Evolutionary conservation across 306 rosid species (phyloP).

Genomic region (Prunus armeniaca): DNA sequence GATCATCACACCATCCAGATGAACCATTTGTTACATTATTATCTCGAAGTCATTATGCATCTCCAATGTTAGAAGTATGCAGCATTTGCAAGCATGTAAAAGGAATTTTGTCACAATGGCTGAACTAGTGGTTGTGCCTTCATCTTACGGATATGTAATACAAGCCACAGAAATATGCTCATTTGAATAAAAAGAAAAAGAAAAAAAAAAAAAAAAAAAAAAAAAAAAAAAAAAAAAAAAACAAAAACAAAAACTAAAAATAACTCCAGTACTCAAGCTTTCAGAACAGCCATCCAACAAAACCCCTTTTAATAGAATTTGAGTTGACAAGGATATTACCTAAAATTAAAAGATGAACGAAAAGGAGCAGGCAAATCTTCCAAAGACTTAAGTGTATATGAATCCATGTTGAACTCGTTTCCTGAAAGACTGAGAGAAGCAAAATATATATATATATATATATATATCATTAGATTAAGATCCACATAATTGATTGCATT

Average conservation of each 20-base stretch:
- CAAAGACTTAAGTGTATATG: slow-evolving; percentile 74
- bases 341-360: slow-evolving; percentile 76
- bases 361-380: slow-evolving; percentile 73
- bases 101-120: not conserved
- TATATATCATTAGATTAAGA: not conserved
- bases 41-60: not conserved
- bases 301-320: slow-evolving; percentile 8
- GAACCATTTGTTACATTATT: not conserved
- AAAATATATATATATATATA: not conserved
- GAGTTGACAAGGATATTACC: slow-evolving; percentile 40
- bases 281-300: slow-evolving; percentile 13
- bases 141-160: not conserved
- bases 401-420: slow-evolving; percentile 49
- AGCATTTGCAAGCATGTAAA: not conserved
- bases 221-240: not conserved
- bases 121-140: not conserved
- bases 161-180: not conserved
- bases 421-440: slow-evolving; percentile 25
- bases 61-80: not conserved
- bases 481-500: not conserved
- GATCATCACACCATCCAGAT: not conserved
- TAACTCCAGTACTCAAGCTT: not conserved
- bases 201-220: not conserved
- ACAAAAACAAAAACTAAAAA: no score
- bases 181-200: no score